Percentiles rank a stretch among this genome's conserved stretches.
Evolutionary conservation across 2,329 filamentous ascomycete species (phyloP).

Genomic region (Fusarium beomiforme): DNA sequence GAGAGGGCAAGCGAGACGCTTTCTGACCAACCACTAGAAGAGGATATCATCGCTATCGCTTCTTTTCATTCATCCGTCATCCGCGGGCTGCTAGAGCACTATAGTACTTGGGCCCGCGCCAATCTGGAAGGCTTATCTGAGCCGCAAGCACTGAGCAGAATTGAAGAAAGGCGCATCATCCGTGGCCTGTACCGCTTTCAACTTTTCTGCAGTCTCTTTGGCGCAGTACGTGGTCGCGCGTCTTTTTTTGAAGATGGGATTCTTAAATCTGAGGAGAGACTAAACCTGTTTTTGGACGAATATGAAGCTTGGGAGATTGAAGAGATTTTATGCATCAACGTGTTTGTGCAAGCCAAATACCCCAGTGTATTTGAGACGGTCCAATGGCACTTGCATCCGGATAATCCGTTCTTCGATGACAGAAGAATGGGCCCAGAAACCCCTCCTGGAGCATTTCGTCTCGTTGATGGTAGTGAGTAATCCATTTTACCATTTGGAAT

Average conservation of each 20-base stretch:
- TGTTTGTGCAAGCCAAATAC: neutral
- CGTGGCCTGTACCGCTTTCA: slow-evolving; percentile 26
- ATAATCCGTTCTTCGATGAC: neutral
- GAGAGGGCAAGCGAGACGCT: neutral
- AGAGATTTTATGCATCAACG: neutral
- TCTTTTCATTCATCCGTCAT: neutral
- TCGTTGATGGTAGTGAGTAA: neutral
- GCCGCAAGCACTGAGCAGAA: neutral
- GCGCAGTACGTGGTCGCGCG: neutral
- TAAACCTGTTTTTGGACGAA: neutral
- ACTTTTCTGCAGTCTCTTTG: slow-evolving; percentile 9
- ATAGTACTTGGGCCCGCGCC: neutral
- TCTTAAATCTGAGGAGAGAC: neutral
- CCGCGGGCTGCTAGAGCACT: neutral
- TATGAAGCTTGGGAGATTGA: slow-evolving; percentile 2
- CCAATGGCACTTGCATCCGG: neutral
- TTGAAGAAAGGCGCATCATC: slow-evolving; percentile 9
- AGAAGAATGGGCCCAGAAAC: neutral
- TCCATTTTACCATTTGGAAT: neutral
- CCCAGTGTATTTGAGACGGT: neutral
- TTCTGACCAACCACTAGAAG: neutral
- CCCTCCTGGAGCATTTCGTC: neutral
- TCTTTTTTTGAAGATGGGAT: neutral
- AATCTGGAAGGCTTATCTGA: neutral
- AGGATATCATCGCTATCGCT: neutral